Evolutionary conservation across 805 yeast genomes (phyloP).

Genomic region (Ogataea ganodermae): DNA sequence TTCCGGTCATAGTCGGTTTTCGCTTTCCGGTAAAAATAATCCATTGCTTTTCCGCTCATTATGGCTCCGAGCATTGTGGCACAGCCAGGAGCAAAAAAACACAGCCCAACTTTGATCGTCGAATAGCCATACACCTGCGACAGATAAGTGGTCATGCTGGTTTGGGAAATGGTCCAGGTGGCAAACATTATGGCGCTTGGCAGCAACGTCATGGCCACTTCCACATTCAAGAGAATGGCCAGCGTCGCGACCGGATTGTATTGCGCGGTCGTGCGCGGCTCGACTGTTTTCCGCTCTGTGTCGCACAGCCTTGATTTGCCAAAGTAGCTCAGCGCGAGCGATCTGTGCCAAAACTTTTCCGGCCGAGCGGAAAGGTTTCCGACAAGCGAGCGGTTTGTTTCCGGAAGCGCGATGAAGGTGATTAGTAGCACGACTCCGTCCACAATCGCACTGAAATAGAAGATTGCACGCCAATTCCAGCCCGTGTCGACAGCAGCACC

Average conservation of each 20-base stretch:
- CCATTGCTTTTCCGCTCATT: constrained; percentile 55
- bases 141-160: constrained; percentile 61
- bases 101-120: constrained; percentile 62
- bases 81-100: constrained; percentile 74
- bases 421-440: constrained; percentile 46
- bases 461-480: constrained; percentile 75
- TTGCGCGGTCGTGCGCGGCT: constrained; percentile 6
- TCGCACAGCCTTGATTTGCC: constrained; percentile 36
- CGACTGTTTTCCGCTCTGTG: constrained; percentile 28
- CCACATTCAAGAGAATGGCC: constrained; percentile 15
- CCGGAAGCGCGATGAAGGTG: constrained; percentile 56
- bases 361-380: constrained; percentile 76
- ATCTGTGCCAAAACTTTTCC: constrained; percentile 37
- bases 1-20: constrained; percentile 34
- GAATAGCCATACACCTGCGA: constrained; percentile 50
- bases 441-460: constrained; percentile 72
- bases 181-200: constrained; percentile 68
- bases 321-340: constrained; percentile 44
- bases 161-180: constrained; percentile 67
- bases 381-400: constrained; percentile 68
- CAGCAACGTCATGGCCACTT: constrained; percentile 47
- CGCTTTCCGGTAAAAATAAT: constrained; percentile 46
- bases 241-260: constrained; percentile 34
- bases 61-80: constrained; percentile 66
- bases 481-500: constrained; percentile 55